Evolutionary conservation across 2,329 filamentous ascomycete genomes (phyloP).

Genomic region (Aspergillus tamarii): DNA sequence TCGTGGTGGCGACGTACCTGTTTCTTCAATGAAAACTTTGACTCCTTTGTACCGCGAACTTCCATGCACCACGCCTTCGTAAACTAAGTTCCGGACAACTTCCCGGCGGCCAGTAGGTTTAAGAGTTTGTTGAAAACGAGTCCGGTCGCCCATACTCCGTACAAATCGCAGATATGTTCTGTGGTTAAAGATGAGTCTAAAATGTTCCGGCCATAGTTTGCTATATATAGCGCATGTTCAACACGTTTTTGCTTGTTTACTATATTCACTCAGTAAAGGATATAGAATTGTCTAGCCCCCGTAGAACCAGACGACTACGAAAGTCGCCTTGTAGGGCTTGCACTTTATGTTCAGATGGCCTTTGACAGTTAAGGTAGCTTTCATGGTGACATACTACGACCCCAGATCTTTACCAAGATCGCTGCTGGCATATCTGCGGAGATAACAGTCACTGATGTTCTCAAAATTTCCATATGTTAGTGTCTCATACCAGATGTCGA

Average conservation of each 20-base stretch:
- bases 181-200: background rate
- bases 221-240: background rate
- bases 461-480: background rate
- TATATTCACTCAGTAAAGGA: too few species aligned
- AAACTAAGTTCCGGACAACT: background rate
- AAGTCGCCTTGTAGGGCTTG: background rate
- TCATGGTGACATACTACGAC: background rate
- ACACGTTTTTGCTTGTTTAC: background rate
- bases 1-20: background rate
- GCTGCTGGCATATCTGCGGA: background rate
- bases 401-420: background rate
- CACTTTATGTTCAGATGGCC: background rate
- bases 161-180: background rate
- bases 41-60: background rate
- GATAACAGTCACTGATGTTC: background rate
- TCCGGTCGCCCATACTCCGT: too few species aligned
- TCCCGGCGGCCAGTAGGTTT: too few species aligned
- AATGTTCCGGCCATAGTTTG: background rate
- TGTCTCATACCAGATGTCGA: background rate
- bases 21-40: background rate
- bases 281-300: background rate
- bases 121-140: background rate
- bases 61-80: background rate
- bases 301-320: background rate
- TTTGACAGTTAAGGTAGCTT: too few species aligned